These are phyloP conservation scores for Adansonia rubrostipa DNA, from an alignment of 441 rosid genomes.

Conservation along the genomic window DNA sequence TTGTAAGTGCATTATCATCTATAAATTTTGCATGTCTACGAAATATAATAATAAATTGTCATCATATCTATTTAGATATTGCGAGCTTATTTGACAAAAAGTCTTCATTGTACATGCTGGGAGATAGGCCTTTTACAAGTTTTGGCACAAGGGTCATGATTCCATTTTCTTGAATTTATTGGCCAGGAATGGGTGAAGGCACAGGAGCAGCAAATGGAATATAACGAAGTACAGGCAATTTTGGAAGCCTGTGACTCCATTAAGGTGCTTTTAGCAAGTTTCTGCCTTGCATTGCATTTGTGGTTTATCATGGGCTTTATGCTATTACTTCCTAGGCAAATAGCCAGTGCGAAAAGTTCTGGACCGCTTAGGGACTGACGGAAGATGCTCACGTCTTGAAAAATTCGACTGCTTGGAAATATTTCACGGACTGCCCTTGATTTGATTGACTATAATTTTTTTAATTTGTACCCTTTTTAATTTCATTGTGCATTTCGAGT, in stretches of 20 bases:
- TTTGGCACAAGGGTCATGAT: slow-evolving; percentile 6
- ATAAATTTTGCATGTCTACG: background rate
- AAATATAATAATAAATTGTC: background rate
- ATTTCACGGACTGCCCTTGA: slow-evolving; percentile 54
- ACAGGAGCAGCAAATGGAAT: slow-evolving; percentile 60
- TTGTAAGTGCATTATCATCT: slow-evolving; percentile 9
- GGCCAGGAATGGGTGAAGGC: slow-evolving; percentile 62
- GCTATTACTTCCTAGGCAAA: slow-evolving; percentile 48
- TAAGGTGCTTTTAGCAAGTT: slow-evolving; percentile 49
- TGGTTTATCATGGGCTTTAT: slow-evolving; percentile 1
- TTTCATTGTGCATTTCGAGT: slow-evolving; percentile 18
- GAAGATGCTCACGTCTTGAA: slow-evolving; percentile 71
- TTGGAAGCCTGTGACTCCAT: slow-evolving; percentile 74
- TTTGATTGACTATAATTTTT: slow-evolving; percentile 8
- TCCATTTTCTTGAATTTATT: slow-evolving; percentile 31
- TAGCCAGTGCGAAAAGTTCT: slow-evolving; percentile 84
- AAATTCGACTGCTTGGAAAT: slow-evolving; percentile 71
- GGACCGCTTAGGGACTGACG: slow-evolving; percentile 71
- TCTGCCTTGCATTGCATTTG: slow-evolving; percentile 16
- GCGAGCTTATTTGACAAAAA: too few relatives aligned
- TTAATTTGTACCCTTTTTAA: background rate
- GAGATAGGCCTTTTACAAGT: background rate
- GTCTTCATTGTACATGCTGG: background rate
- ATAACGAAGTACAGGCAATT: slow-evolving; percentile 55
- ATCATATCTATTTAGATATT: background rate